Evolutionary conservation across 2,329 filamentous ascomycete species (phyloP).

Genomic region (Gnomoniopsis smithogilvyi): DNA sequence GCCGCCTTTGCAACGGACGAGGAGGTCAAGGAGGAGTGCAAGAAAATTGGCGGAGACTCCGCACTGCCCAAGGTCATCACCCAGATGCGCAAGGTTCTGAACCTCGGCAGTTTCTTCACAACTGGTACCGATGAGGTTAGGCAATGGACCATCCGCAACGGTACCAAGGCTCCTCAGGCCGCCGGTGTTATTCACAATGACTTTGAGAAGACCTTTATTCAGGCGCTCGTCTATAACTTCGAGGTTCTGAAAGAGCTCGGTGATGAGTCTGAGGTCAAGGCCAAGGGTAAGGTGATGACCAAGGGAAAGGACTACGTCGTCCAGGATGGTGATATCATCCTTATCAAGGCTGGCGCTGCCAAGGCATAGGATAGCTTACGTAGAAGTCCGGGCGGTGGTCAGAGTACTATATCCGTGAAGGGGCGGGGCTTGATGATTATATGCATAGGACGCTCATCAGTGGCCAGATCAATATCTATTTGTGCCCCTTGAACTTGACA

Average conservation of each 20-base stretch:
- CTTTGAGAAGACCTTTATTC: slow-evolving; percentile 99
- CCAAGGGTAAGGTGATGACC: slow-evolving; percentile 95
- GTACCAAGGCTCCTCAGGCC: slow-evolving; percentile 95
- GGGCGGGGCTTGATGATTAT: not conserved
- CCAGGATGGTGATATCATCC: slow-evolving; percentile 75
- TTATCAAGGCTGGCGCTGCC: slow-evolving; percentile 87
- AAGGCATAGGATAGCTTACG: slow-evolving; percentile 42
- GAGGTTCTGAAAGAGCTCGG: slow-evolving; percentile 76
- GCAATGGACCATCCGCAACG: slow-evolving; percentile 96
- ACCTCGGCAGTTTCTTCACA: slow-evolving; percentile 96
- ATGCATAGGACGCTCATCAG: not conserved
- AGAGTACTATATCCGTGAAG: not conserved
- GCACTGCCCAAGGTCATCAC: slow-evolving; percentile 87
- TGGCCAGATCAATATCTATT: not conserved
- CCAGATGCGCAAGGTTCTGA: slow-evolving; percentile 88
- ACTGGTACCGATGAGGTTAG: slow-evolving; percentile 92
- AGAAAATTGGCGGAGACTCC: slow-evolving; percentile 82
- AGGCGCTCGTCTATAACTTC: slow-evolving; percentile 93
- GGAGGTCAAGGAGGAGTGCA: slow-evolving; percentile 80
- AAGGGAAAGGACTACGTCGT: slow-evolving; percentile 82
- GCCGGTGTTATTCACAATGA: slow-evolving; percentile 90
- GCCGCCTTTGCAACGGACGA: slow-evolving; percentile 75
- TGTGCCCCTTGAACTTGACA: not conserved
- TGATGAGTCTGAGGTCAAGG: slow-evolving; percentile 83
- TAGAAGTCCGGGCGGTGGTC: not conserved